Percentiles rank a stretch among this genome's conserved stretches.
phyloP scores from a whole-genome alignment of 108 stramenopile species.

The Schizochytrium sp. region DNA sequence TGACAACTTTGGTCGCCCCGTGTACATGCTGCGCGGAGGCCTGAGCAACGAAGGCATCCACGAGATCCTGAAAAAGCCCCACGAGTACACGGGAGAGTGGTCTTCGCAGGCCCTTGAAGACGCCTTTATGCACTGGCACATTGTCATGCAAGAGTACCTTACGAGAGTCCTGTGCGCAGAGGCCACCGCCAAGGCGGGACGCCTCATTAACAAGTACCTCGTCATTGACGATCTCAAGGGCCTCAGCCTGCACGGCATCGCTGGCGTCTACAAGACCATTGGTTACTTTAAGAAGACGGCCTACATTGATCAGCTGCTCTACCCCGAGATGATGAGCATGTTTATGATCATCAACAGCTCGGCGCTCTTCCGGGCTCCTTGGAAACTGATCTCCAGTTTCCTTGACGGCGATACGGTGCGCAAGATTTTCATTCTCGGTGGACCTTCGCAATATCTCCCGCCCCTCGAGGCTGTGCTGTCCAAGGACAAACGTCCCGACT shows the following conservation, averaged over 20 bases:
- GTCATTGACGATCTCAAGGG: constrained; percentile 13
- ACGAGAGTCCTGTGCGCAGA: neutral
- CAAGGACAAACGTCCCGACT: neutral
- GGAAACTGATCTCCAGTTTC: neutral
- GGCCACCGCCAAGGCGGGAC: neutral
- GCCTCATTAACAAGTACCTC: constrained; percentile 10
- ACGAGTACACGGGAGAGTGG: neutral
- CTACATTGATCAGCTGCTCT: neutral
- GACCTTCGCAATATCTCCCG: neutral
- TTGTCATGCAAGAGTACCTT: neutral
- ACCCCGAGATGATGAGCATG: neutral
- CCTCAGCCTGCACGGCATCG: neutral
- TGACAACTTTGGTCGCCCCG: neutral
- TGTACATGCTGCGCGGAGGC: neutral
- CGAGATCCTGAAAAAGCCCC: neutral
- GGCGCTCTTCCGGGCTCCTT: neutral
- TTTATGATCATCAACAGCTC: neutral
- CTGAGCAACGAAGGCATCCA: neutral
- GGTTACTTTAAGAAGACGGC: neutral
- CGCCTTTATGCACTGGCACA: neutral
- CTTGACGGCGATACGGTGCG: neutral
- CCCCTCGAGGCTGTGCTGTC: neutral
- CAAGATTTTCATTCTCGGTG: neutral
- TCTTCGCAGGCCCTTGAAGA: neutral
- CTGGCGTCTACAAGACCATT: neutral